Base-by-base conservation (phyloP, 345 rosid genomes). In the Mangifera indica region DNA sequence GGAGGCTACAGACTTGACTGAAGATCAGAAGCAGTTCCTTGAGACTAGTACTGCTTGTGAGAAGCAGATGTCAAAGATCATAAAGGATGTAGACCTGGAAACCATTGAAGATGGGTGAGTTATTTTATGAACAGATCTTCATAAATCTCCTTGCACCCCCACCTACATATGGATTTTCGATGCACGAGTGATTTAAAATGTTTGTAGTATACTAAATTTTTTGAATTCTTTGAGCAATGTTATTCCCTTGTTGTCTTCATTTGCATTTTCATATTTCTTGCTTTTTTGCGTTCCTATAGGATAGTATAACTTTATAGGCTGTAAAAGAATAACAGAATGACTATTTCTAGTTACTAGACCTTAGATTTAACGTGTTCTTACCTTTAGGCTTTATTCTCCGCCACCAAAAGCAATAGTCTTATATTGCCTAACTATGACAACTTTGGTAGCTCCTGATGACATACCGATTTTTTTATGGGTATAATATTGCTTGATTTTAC, bases 41-140 rank as follows among this genome's bases (percentile, higher is more conserved):
- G 97, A 95, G 77, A 90, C 93, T 0, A 88, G 89, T 75, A 81
- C 88, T 76, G 88, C 96, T 74, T 93, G 95, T 69, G 97, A 92
- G 84, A 92, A 81, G 84, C 98, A 94, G 81, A 88, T 94, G 76
- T 73, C 80, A 54, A 90, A 80, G 83, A 84, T 92, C 66, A 78
- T 90, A 60, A 81, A 66, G 69, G 87, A 92, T 69, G 83, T 86
- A 72, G 87, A 94, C 85, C 74, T 84, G 49, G 91, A 87, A 77
- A 80, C 69, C 81, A 89, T 94, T 46, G 97, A 92, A 75, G 89
- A 87, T 60, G 95, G 97, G 97, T 92, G 65, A 79, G 89, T 73
- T 72, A 78, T 73, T 60, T 49, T 10, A 45, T 24, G 32, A 29
- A 29, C 32, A 29, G 32, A 29, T 29, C 32, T 29, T 29, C 32